A percentile compares a stretch with the other conserved stretches of the same genome.
Evolutionary conservation across 345 rosid genomes (phyloP).

Genomic region (Boechera retrofracta): DNA sequence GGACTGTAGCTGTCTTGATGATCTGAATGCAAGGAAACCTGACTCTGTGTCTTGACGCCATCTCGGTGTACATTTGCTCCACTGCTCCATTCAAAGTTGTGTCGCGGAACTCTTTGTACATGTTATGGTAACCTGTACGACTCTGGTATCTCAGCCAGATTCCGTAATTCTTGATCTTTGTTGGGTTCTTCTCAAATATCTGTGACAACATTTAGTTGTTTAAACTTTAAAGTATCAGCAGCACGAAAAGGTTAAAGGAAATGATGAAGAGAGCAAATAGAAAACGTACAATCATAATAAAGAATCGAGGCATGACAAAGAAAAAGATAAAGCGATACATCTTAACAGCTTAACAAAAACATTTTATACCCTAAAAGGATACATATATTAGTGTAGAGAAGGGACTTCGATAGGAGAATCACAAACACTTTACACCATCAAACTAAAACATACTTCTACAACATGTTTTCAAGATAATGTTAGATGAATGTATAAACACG

Average conservation of each 20-base stretch:
- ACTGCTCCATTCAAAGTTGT: slow-evolving; percentile 63
- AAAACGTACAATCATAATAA: too few species aligned
- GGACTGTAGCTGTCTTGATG: slow-evolving; percentile 64
- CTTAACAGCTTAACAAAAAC: background rate
- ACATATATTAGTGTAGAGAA: background rate
- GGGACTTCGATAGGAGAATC: background rate
- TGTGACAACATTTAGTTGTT: background rate
- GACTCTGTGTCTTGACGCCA: slow-evolving; percentile 73
- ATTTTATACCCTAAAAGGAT: background rate
- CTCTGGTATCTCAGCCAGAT: slow-evolving; percentile 68
- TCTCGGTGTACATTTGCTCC: slow-evolving; percentile 68
- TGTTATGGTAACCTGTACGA: slow-evolving; percentile 61
- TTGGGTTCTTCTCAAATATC: slow-evolving; percentile 70
- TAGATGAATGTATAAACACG: background rate
- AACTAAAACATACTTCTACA: background rate
- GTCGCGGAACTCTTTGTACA: slow-evolving; percentile 62
- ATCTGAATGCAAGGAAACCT: slow-evolving; percentile 70
- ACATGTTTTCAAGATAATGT: background rate
- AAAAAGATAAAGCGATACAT: background rate
- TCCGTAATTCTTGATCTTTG: slow-evolving; percentile 63
- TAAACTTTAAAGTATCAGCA: background rate
- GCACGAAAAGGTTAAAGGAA: background rate
- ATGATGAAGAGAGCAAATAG: too few species aligned
- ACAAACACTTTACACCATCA: background rate
- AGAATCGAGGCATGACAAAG: too few species aligned